Percentiles rank a stretch among this genome's conserved stretches.
Conservation (phyloP, 495 filamentous ascomycete species). For the Neurospora sp. region DNA sequence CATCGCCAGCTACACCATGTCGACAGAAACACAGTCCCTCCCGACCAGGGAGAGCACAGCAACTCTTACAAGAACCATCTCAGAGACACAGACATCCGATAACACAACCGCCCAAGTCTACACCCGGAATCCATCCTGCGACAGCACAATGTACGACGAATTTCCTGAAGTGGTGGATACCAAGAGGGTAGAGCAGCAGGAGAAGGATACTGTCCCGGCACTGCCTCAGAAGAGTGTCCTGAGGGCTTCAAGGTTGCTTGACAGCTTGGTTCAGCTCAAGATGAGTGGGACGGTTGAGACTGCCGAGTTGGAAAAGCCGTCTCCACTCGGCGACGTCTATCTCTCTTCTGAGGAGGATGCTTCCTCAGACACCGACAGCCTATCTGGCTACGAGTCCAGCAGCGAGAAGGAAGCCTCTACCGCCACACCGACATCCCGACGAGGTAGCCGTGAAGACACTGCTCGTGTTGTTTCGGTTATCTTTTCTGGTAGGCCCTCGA, state of each 20-base stretch:
- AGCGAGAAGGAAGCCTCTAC: constrained; percentile 16
- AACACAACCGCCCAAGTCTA: background rate
- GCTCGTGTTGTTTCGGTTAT: constrained; percentile 40
- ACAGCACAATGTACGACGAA: constrained; percentile 18
- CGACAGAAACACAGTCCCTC: background rate
- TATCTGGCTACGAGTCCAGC: constrained; percentile 37
- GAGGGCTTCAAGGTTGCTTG: constrained; percentile 31
- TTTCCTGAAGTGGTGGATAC: constrained; percentile 18
- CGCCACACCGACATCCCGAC: constrained; percentile 16
- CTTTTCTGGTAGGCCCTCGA: constrained; percentile 35
- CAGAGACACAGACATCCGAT: background rate
- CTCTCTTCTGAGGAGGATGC: constrained; percentile 43
- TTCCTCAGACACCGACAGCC: constrained; percentile 40
- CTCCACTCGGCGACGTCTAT: constrained; percentile 35
- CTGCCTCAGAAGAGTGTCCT: constrained; percentile 35
- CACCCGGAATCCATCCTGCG: constrained; percentile 2
- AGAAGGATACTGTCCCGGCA: background rate
- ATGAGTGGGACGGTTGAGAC: constrained; percentile 25
- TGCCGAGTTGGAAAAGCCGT: constrained; percentile 16
- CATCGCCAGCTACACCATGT: background rate
- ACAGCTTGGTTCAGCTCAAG: constrained; percentile 25
- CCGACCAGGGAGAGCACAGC: background rate
- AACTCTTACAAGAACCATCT: background rate
- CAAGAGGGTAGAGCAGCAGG: background rate
- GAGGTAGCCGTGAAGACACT: constrained; percentile 35